A percentile compares a stretch with the other conserved stretches of the same genome.
These are phyloP conservation scores for Neurospora sp. DNA, from an alignment of 2,329 filamentous ascomycete genomes.

Conservation along the genomic window DNA sequence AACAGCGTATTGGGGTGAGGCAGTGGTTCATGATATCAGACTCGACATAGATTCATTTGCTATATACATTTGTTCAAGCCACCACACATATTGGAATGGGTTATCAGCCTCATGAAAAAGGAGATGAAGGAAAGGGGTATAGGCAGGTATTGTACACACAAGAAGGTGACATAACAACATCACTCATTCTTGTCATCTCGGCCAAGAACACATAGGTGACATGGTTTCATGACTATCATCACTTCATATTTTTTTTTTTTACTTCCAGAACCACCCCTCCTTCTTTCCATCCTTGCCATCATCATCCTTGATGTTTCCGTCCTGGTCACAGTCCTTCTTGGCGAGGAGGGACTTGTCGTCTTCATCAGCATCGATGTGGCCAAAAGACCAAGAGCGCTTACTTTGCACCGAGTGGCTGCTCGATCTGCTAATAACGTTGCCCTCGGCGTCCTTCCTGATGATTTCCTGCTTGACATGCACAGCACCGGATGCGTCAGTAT, in stretches of 20 bases:
- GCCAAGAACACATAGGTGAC: not conserved
- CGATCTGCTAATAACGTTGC: slow-evolving; percentile 29
- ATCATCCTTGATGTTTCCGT: not conserved
- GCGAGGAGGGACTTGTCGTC: not conserved
- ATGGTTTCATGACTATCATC: not conserved
- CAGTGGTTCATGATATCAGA: no score
- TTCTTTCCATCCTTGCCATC: slow-evolving; percentile 16
- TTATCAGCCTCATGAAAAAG: not conserved
- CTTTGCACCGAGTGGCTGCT: slow-evolving; percentile 22
- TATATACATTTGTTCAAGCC: not conserved
- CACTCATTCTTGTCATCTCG: not conserved
- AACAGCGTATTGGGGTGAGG: no score
- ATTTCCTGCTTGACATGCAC: slow-evolving; percentile 31
- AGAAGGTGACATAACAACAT: not conserved
- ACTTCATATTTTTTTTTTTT: not conserved
- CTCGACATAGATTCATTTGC: not conserved
- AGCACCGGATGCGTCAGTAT: slow-evolving; percentile 33
- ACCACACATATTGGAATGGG: not conserved
- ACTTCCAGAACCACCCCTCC: slow-evolving; percentile 27
- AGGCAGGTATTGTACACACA: not conserved
- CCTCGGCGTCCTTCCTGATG: slow-evolving; percentile 30
- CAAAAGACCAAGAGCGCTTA: not conserved
- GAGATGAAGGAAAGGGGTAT: not conserved
- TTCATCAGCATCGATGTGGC: not conserved
- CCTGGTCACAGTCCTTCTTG: slow-evolving; percentile 3